Evolutionary conservation across 2,329 filamentous ascomycete genomes (phyloP), one percentile per base, ranked within the genome.

Genomic region (Penicillium concentricum): DNA sequence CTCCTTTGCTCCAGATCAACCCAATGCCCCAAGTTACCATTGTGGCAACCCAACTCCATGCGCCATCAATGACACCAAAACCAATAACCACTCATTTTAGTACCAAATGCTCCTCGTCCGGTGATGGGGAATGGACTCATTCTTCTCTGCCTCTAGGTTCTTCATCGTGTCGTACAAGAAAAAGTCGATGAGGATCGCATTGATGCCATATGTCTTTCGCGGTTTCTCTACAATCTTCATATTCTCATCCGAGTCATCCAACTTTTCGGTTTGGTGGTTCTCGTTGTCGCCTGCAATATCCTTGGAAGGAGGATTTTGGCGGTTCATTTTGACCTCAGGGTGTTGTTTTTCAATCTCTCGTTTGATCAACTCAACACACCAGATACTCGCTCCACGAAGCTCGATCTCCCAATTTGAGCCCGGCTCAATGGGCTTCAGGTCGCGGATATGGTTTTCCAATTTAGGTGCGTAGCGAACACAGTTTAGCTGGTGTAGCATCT

Each of bases 141-240:
- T 65, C 73, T 51, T 86, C 79, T 62, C 79, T 72, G 77, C 79
- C 73, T 97, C 93, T 70, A 89, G 74, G 69, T 91, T 88, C 74
- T 97, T 99, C 77, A 94, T 92, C 18, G 89, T 86, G 76, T 99
- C 94, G 71, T 99, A 99, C 54, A 99, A 79, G 74, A 97, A 96
- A 76, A 97, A 99, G 74, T 99, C 94, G 61, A 99, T 94, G 66
- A 99, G 75, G 38, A 97, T 91, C 26, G 94, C 92, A 71, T 99
- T 99, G 61, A 88, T 74, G 16, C 78, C 76, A 65, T 63, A 66
- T 60, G 61, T 58, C 57, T 64, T 56, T 51, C 56, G 56, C 42
- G 62, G 32, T 61, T 62, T 51, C 59, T 67, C 43, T 20, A 60
- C 24, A 42, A 55, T 54, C 45, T 57, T 51, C 60, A 48, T n/a